Percentiles rank a stretch among this genome's conserved stretches.
Evolutionary conservation across 768 basidiomycete species (phyloP).

Genomic region (Mrakia blollopis): DNA sequence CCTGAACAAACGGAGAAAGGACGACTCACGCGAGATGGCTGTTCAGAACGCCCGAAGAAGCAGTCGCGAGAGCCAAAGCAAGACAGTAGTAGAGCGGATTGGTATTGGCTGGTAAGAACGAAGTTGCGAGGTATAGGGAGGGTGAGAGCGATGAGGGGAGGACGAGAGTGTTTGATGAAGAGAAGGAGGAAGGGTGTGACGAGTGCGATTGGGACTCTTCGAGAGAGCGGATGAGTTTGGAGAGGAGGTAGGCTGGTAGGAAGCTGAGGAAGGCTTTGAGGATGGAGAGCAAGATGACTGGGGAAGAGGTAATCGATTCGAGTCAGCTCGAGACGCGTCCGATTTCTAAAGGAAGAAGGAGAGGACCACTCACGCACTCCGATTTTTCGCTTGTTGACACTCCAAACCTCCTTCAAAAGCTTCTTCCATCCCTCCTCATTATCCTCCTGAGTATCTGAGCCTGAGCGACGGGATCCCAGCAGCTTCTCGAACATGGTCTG

Average conservation of each 20-base stretch:
- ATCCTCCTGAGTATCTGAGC: not conserved
- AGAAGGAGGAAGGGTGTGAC: not conserved
- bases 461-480: not conserved
- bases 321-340: too few species aligned
- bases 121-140: not conserved
- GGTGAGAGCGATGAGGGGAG: not conserved
- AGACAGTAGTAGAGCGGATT: slow-evolving; percentile 1
- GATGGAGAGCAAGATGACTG: slow-evolving; percentile 19
- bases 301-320: not conserved
- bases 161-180: not conserved
- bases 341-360: not conserved
- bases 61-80: slow-evolving; percentile 1
- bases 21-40: slow-evolving; percentile 7
- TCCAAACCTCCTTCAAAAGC: slow-evolving; percentile 12
- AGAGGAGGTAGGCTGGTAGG: slow-evolving; percentile 23
- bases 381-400: slow-evolving; percentile 1
- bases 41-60: not conserved
- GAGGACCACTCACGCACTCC: not conserved
- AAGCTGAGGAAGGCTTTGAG: slow-evolving; percentile 25
- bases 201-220: not conserved
- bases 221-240: slow-evolving; percentile 20
- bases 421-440: not conserved
- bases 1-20: not conserved
- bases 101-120: not conserved
- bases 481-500: not conserved